A percentile compares a stretch with the other conserved stretches of the same genome.
These are phyloP conservation scores for Cercospora zeae-maydis DNA, from an alignment of 2,329 filamentous ascomycete genomes.

Conservation along the genomic window DNA sequence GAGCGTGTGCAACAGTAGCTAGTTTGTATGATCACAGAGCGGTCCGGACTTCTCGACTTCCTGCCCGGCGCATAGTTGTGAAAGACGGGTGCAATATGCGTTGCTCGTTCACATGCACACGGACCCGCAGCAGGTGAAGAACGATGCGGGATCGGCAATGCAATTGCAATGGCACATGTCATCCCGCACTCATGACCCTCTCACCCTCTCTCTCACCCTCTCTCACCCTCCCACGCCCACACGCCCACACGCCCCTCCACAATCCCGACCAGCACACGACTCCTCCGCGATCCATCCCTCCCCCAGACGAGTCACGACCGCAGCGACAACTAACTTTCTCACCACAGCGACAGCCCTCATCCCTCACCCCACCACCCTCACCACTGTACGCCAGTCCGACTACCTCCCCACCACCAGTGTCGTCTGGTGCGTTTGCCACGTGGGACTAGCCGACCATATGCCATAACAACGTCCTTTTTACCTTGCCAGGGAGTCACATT, in stretches of 20 bases:
- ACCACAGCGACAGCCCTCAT: background rate
- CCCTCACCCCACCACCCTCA: background rate
- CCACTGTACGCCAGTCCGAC: background rate
- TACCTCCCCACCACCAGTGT: background rate
- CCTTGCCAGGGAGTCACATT: background rate
- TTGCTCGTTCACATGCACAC: background rate
- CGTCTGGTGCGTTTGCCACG: background rate
- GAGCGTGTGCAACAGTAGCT: background rate
- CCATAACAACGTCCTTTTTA: background rate
- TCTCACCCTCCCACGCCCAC: background rate
- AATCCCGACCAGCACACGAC: background rate
- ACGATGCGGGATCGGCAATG: background rate
- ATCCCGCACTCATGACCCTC: background rate
- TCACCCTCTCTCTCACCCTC: background rate
- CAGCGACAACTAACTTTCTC: background rate
- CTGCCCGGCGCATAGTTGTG: background rate
- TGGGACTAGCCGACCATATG: background rate
- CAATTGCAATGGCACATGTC: background rate
- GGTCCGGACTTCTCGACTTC: too few relatives aligned
- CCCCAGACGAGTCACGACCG: background rate
- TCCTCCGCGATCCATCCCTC: too few relatives aligned
- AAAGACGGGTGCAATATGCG: background rate
- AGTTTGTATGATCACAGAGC: constrained; percentile 1
- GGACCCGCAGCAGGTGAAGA: background rate
- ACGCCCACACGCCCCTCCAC: background rate